These are phyloP conservation scores for Wickerhamomyces queroliae DNA, from an alignment of 805 yeast genomes.

Conservation along the genomic window DNA sequence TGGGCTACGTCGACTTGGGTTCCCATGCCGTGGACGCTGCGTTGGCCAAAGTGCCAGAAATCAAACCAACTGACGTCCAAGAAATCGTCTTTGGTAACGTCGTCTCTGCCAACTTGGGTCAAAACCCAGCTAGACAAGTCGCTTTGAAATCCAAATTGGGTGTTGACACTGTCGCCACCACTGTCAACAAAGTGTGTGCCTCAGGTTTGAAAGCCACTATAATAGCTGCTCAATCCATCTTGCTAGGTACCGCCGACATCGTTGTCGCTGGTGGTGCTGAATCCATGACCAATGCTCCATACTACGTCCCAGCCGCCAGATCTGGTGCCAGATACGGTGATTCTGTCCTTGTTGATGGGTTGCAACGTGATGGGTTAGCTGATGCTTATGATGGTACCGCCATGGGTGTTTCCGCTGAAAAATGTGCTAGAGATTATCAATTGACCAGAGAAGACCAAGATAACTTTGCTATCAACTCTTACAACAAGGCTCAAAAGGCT, in stretches of 20 bases:
- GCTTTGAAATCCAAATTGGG: conserved; percentile 87
- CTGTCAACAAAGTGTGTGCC: conserved; percentile 96
- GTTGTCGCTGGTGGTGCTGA: conserved; percentile 98
- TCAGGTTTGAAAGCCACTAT: conserved; percentile 92
- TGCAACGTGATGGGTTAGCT: conserved; percentile 86
- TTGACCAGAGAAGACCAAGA: conserved; percentile 86
- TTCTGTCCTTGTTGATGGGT: conserved; percentile 72
- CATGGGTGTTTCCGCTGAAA: conserved; percentile 98
- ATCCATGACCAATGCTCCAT: conserved; percentile 94
- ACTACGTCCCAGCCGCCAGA: conserved; percentile 83
- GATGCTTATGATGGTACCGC: conserved; percentile 86
- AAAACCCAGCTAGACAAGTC: conserved; percentile 97
- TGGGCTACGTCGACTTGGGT: conserved; percentile 81
- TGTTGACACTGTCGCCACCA: conserved; percentile 75
- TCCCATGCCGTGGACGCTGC: conserved; percentile 90
- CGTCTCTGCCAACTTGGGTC: conserved; percentile 89
- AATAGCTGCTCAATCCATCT: conserved; percentile 83
- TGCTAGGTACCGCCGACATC: conserved; percentile 85
- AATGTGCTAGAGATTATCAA: conserved; percentile 80
- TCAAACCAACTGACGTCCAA: conserved; percentile 73
- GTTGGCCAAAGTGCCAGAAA: conserved; percentile 72
- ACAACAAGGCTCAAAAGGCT: conserved; percentile 82
- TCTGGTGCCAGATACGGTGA: conserved; percentile 90
- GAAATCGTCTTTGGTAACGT: conserved; percentile 94
- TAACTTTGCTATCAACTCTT: conserved; percentile 77